phyloP scores from a whole-genome alignment of 345 rosid species.

The Turnera subulata region DNA sequence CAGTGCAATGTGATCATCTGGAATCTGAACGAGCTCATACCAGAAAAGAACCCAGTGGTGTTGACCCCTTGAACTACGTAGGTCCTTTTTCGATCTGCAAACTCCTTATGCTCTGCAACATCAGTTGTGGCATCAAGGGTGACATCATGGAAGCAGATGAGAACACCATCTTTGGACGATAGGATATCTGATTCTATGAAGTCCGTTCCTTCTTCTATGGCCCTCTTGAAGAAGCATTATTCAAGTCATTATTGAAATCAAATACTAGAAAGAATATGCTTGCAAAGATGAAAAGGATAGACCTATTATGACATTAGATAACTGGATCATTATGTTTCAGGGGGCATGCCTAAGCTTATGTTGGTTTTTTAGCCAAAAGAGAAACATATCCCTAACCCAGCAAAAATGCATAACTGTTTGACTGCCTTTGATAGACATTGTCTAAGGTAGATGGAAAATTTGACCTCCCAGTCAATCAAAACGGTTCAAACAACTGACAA shows the following conservation, averaged over 20 bases:
- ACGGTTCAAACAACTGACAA: too few species aligned
- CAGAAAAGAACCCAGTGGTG: conserved; percentile 69
- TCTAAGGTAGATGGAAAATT: too few species aligned
- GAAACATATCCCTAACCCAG: background rate
- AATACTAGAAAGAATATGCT: background rate
- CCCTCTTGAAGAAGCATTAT: conserved; percentile 53
- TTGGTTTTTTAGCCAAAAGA: too few species aligned
- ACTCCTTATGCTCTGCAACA: conserved; percentile 67
- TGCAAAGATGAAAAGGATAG: background rate
- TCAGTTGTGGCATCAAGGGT: conserved; percentile 73
- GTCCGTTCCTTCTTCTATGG: conserved; percentile 91
- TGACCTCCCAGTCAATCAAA: too few species aligned
- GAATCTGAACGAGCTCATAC: conserved; percentile 32
- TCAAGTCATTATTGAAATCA: background rate
- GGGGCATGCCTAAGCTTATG: too few species aligned
- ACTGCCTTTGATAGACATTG: too few species aligned
- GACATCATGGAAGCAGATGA: conserved; percentile 79
- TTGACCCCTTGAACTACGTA: conserved; percentile 76
- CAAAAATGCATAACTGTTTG: too few species aligned
- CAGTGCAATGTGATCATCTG: conserved; percentile 7
- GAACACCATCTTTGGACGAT: conserved; percentile 77
- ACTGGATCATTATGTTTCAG: background rate
- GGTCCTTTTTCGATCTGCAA: conserved; percentile 76
- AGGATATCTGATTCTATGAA: conserved; percentile 87
- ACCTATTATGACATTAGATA: background rate